Evolutionary conservation across 495 filamentous ascomycete genomes (phyloP), one percentile per base, ranked within the genome.

Genomic region (Hyaloscypha finlandica): DNA sequence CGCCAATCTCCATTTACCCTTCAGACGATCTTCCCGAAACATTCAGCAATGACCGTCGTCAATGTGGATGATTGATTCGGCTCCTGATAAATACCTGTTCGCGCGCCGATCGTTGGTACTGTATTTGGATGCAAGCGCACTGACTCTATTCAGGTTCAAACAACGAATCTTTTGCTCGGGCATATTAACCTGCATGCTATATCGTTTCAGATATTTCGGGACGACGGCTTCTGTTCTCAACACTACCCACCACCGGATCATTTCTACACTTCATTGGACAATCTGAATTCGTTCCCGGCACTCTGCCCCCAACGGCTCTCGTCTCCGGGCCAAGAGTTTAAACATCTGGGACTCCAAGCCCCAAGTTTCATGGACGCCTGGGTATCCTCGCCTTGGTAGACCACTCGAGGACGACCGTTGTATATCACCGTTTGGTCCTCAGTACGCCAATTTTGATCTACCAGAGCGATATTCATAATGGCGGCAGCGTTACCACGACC

Each of bases 401-500:
- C n/a, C 61, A 57, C 32, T 56, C 53, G 35, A 48, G 52, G 60
- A 59, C 51, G 48, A 6, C 33, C 12, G 56, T 35, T 54, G 35
- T 67, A 69, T 64, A 69, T 51, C 65, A 61, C 62, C 39, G 48
- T 59, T 54, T n/a, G 59, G 52, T 57, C 20, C 60, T 35, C 25
- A 53, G 52, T 54, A 51, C 30, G 35, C 11, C 31, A 57, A 37
- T 14, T 31, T 32, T 20, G 8, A 56, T 56, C 20, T 45, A 45
- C 35, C 45, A 48, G 37, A 64, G 22, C 32, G 32, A 51, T 42
- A 25, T 58, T 53, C 57, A 75, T 25, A 56, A 90, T 89, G 86
- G 82, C 87, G 54, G 86, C 85, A 30, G 81, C 87, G 19, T 77
- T 92, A 59, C 89, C 90, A n/a, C 83, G 84, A 75, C 83, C 88